Conservation (phyloP, 2,329 filamentous ascomycete species). For the Coniella vitis region DNA sequence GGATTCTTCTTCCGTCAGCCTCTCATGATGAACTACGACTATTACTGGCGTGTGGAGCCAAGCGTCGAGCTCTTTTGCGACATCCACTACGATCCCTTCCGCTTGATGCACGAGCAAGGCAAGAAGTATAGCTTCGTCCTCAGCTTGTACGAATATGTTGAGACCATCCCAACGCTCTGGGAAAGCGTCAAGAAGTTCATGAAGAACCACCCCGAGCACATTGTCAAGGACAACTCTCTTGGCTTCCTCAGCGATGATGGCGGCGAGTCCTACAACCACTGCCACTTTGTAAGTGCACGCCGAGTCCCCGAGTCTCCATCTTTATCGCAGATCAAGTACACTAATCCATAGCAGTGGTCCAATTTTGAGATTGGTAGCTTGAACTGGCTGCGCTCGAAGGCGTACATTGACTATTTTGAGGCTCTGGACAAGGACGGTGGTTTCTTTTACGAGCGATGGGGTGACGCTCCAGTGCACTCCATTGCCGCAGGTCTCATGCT, state of each 20-base stretch:
- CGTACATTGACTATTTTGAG: slow-evolving; percentile 88
- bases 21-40: slow-evolving; percentile 93
- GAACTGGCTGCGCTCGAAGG: slow-evolving; percentile 82
- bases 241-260: slow-evolving; percentile 85
- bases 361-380: slow-evolving; percentile 97
- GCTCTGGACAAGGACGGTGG: slow-evolving; percentile 83
- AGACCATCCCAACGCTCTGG: slow-evolving; percentile 95
- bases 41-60: slow-evolving; percentile 99
- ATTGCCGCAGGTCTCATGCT: slow-evolving; percentile 84
- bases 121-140: slow-evolving; percentile 99
- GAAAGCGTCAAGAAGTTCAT: slow-evolving; percentile 94
- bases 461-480: slow-evolving; percentile 96
- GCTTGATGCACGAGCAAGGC: slow-evolving; percentile 88
- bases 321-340: background rate
- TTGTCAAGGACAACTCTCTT: slow-evolving; percentile 79
- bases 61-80: slow-evolving; percentile 96
- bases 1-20: slow-evolving; percentile 98
- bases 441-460: slow-evolving; percentile 99
- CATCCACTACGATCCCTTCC: slow-evolving; percentile 92
- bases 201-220: slow-evolving; percentile 79
- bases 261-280: slow-evolving; percentile 91
- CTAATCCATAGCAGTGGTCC: slow-evolving; percentile 63
- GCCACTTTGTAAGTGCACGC: slow-evolving; percentile 72
- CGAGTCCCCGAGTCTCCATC: background rate
- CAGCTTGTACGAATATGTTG: slow-evolving; percentile 91